Evolutionary conservation across 208 protist genomes (phyloP), one percentile per base, ranked within the genome.

Genomic region (Porcisia hertigi): DNA sequence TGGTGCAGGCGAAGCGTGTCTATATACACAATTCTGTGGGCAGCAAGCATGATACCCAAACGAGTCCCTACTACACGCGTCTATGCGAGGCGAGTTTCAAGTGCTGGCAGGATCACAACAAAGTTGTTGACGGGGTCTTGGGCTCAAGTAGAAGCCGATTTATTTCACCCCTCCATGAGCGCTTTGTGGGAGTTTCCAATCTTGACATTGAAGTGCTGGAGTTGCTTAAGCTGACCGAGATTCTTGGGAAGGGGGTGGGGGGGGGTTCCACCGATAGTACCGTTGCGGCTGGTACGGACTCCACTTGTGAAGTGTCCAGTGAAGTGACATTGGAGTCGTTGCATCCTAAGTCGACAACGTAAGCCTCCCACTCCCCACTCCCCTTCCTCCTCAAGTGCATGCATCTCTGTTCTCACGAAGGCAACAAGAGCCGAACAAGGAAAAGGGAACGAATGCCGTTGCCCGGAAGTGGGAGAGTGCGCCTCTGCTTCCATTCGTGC

Each of bases 161-260:
- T 57, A 34, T 4, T 25, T 54, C 34, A 75, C 25, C 18, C 60
- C 23, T 49, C 1, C 45, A 41, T 3, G 23, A 39, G 58, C 58
- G 45, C 4, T 76, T 54, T 54, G 12, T 6, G 49, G 66, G 69
- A n/a, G 18, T 82, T 1, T 65, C 59, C 45, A 20, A 11, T 7
- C 45, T 49, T 25, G 78, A 82, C 30, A 18, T 34, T 9, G 73
- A 74, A 54, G 78, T 82, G 23, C 45, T 82, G n/a, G 73, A 73
- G 39, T 47, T 72, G 53, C 52, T 72, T 49, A 58, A 59, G 52
- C 69, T 72, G 69, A 52, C 69, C 34, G 43, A 45, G 30, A 47
- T n/a, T 54, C 69, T 72, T 30, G 69, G 52, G 30, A 30, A 30
- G 30, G 30, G 30, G 30, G 30, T 0, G 18, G 12, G 69, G 30